Conservation (phyloP, 768 basidiomycete species). For the Hygrocybe punicea region DNA sequence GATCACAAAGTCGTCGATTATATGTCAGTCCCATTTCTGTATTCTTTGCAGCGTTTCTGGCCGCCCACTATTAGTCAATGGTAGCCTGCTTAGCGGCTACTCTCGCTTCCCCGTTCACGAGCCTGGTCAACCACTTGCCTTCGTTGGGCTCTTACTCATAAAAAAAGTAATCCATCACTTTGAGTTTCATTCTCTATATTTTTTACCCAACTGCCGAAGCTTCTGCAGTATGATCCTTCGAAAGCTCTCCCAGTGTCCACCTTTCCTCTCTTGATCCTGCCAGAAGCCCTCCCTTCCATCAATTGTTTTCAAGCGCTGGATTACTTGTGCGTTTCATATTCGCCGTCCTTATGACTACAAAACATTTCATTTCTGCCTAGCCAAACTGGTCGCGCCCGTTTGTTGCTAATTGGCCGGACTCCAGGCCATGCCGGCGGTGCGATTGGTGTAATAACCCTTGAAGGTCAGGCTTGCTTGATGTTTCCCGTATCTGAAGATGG, state of each 20-base stretch:
- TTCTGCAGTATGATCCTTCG: slow-evolving; percentile 87
- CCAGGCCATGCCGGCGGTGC: slow-evolving; percentile 83
- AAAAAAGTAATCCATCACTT: slow-evolving; percentile 65
- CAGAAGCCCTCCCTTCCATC: slow-evolving; percentile 84
- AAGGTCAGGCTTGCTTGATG: slow-evolving; percentile 46
- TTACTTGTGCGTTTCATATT: slow-evolving; percentile 62
- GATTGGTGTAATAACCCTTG: slow-evolving; percentile 86
- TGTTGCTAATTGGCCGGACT: slow-evolving; percentile 78
- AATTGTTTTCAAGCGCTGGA: slow-evolving; percentile 95
- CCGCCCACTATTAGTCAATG: too few species aligned
- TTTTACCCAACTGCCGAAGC: slow-evolving; percentile 39
- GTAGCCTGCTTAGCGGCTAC: slow-evolving; percentile 77
- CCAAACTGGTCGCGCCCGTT: slow-evolving; percentile 92
- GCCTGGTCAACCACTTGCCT: slow-evolving; percentile 61
- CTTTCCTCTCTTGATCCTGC: slow-evolving; percentile 78
- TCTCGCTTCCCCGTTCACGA: slow-evolving; percentile 92
- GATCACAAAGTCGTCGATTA: slow-evolving; percentile 76
- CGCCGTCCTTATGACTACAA: neutral
- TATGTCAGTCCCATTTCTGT: slow-evolving; percentile 52
- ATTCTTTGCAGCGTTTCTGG: too few species aligned
- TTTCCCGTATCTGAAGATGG: too few species aligned
- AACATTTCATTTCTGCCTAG: slow-evolving; percentile 33
- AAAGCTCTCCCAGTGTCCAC: slow-evolving; percentile 67
- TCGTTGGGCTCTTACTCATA: slow-evolving; percentile 77
- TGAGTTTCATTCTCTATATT: too few species aligned